These are phyloP conservation scores for Chaetomium tenue DNA, from an alignment of 495 filamentous ascomycete genomes.

Conservation along the genomic window DNA sequence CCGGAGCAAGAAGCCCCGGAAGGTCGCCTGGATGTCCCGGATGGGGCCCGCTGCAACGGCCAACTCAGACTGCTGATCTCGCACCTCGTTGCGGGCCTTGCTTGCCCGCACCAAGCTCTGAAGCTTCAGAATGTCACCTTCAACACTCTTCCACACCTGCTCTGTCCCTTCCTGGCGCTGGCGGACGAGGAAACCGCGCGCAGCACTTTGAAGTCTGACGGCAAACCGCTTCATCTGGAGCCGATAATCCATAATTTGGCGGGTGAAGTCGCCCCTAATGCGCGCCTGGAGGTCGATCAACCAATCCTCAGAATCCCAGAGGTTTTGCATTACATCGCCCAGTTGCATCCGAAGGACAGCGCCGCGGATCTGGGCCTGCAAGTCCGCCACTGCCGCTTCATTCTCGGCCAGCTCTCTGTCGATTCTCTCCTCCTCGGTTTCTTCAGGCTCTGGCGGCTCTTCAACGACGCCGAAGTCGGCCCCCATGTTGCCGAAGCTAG, in stretches of 20 bases:
- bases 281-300: conserved; percentile 79
- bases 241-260: conserved; percentile 75
- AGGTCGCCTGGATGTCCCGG: conserved; percentile 67
- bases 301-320: conserved; percentile 85
- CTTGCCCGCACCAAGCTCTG: conserved; percentile 80
- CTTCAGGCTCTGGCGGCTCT: conserved; percentile 66
- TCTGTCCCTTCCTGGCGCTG: conserved; percentile 59
- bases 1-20: conserved; percentile 58
- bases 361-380: conserved; percentile 86
- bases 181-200: conserved; percentile 76
- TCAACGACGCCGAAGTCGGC: conserved; percentile 83
- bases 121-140: conserved; percentile 69
- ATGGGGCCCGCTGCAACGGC: conserved; percentile 57
- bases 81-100: conserved; percentile 68
- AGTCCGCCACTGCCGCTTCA: conserved; percentile 65
- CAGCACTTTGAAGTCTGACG: conserved; percentile 70
- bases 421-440: conserved; percentile 87
- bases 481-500: conserved; percentile 95
- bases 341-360: conserved; percentile 73
- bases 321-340: conserved; percentile 75
- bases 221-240: conserved; percentile 78
- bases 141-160: conserved; percentile 66
- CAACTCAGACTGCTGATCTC: conserved; percentile 61
- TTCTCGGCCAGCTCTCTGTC: conserved; percentile 78
- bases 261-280: conserved; percentile 66